phyloP scores from a whole-genome alignment of 805 yeast genomes.

The Alloascoidea africana region DNA sequence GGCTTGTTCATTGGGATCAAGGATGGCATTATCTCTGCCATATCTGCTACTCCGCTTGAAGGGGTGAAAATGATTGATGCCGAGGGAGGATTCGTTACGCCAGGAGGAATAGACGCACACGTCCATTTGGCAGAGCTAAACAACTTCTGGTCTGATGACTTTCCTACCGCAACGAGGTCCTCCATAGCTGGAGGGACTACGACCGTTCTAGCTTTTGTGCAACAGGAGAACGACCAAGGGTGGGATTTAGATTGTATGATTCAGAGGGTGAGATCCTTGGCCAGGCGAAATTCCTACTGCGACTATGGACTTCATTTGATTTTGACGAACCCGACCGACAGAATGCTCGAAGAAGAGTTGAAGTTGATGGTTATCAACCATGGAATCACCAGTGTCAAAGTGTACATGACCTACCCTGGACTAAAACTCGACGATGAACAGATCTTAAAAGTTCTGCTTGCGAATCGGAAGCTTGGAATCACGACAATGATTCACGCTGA shows the following conservation, averaged over 20 bases:
- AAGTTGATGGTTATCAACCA: conserved; percentile 16
- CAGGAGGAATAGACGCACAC: conserved; percentile 31
- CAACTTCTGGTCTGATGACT: conserved; percentile 23
- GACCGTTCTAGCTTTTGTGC: conserved; percentile 25
- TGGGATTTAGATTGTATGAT: conserved; percentile 3
- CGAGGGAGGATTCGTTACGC: conserved; percentile 26
- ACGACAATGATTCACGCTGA: conserved; percentile 33
- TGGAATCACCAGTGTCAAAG: conserved; percentile 21
- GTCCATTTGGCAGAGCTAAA: conserved; percentile 27
- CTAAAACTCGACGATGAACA: conserved; percentile 22
- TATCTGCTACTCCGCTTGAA: conserved; percentile 14
- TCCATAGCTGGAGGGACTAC: conserved; percentile 32
- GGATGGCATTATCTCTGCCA: conserved; percentile 22
- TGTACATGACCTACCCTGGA: conserved; percentile 26
- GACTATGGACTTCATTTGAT: conserved; percentile 30
- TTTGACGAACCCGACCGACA: conserved; percentile 14
- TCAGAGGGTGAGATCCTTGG: conserved; percentile 11
- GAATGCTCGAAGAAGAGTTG: conserved; percentile 13
- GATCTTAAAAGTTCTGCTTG: conserved; percentile 19
- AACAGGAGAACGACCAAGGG: conserved; percentile 15
- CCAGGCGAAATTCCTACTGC: conserved; percentile 17
- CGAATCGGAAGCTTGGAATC: conserved; percentile 20
- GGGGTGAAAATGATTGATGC: conserved; percentile 20
- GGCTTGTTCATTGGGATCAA: conserved; percentile 24
- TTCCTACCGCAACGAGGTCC: conserved; percentile 23